A percentile compares a stretch with the other conserved stretches of the same genome.
These are phyloP conservation scores for Calonectria henricotiae DNA, from an alignment of 2,329 filamentous ascomycete genomes.

Conservation along the genomic window DNA sequence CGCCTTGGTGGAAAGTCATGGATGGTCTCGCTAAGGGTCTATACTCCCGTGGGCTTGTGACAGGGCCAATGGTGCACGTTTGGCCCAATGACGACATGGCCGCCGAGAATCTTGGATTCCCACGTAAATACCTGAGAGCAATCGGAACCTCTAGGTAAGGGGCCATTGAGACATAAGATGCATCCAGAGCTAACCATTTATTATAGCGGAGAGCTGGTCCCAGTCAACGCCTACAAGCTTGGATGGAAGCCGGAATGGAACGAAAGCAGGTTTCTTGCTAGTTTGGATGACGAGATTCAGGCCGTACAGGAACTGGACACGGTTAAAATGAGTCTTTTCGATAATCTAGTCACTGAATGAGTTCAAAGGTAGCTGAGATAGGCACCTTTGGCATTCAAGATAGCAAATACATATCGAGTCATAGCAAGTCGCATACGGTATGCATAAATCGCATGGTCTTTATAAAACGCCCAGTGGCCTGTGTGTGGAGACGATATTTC, in stretches of 20 bases:
- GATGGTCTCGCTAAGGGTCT: conserved; percentile 50
- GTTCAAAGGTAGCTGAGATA: neutral
- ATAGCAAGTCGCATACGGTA: too few species aligned
- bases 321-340: conserved; percentile 1
- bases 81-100: conserved; percentile 56
- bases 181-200: neutral
- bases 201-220: neutral
- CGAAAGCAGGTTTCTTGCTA: neutral
- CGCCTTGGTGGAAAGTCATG: conserved; percentile 54
- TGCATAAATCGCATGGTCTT: too few species aligned
- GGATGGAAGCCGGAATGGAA: conserved; percentile 29
- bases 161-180: neutral
- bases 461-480: too few species aligned
- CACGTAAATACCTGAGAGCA: conserved; percentile 46
- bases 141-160: conserved; percentile 53
- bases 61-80: conserved; percentile 43
- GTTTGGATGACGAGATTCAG: conserved; percentile 20
- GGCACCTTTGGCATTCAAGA: too few species aligned
- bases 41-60: conserved; percentile 53
- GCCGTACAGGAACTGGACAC: conserved; percentile 14
- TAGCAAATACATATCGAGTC: too few species aligned
- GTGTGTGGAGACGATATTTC: too few species aligned
- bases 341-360: neutral
- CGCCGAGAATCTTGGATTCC: conserved; percentile 54
- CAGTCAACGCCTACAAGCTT: conserved; percentile 12